These are phyloP conservation scores for Sclerotinia spermophila DNA, from an alignment of 2,329 filamentous ascomycete genomes.

Conservation along the genomic window DNA sequence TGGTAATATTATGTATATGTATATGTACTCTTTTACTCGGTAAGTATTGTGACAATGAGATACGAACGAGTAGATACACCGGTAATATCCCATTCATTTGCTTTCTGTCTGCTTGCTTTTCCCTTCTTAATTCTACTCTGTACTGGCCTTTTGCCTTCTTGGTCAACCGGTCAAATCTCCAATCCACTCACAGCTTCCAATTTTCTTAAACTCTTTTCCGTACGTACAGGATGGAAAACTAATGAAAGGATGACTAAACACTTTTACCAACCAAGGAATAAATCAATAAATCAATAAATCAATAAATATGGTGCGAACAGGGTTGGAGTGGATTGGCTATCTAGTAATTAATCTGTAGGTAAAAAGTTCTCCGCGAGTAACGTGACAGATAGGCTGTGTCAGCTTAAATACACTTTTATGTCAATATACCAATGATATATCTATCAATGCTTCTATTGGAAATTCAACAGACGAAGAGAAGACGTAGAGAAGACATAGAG, in stretches of 20 bases:
- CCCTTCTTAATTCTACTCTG: background rate
- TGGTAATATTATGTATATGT: too few species aligned
- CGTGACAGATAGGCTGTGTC: constrained; percentile 4
- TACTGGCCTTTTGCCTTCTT: background rate
- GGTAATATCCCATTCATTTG: background rate
- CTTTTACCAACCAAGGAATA: background rate
- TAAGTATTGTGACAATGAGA: background rate
- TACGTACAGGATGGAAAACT: background rate
- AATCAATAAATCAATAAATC: too few species aligned
- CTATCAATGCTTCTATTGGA: background rate
- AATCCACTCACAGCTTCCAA: background rate
- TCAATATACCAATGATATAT: background rate
- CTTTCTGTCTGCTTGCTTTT: background rate
- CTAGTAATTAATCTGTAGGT: too few species aligned
- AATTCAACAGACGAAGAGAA: background rate
- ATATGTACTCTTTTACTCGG: too few species aligned
- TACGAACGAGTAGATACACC: background rate
- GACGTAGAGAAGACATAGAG: too few species aligned
- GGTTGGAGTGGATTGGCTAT: background rate
- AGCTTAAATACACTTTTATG: background rate
- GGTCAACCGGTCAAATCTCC: background rate
- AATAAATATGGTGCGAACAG: background rate
- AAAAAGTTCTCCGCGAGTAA: background rate
- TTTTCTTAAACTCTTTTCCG: background rate
- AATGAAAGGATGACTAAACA: background rate